Base-by-base conservation (phyloP, 441 rosid genomes). In the Euphorbia schlechtendalii region DNA sequence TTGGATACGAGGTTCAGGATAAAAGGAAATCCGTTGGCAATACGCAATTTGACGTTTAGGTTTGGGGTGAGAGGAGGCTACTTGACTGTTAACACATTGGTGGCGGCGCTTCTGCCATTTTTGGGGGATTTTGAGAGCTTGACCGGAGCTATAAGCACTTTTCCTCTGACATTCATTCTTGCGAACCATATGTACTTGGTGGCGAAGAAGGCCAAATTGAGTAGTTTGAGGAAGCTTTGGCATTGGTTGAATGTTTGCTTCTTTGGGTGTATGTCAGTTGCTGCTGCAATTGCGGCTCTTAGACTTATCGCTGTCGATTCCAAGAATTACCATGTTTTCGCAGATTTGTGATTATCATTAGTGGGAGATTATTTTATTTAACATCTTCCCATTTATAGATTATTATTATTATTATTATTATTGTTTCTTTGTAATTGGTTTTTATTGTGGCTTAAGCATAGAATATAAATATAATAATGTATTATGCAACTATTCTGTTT, bases 121-220 rank as follows among this genome's bases (percentile, higher is more conserved):
- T 78, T 93, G 0, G 96, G 97, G 11, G 96, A 93, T 68, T 93
- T 90, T 56, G 84, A 83, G 90, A 93, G 93, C 74, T 84, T 88
- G 15, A 88, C 97, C 0, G 99, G 97, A 51, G 99, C 96, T 10
- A 69, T 90, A 63, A 88, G 97, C 80, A 87, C 92, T 5, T 86
- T 93, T 74, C 97, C 96, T 4, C 83, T 93, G 7, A 90, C 99
- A 45, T 93, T 93, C 72, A 90, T 93, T 52, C 84, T 93, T 8
- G 97, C 96, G 8, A 86, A 93, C 74, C 99, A 90, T 71, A 88
- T 93, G 99, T 88, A 82, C 63, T 64, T 88, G 30, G 65, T 68
- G 27, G 95, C 96, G 18, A 87, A 76, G 81, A 69, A 65, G 71
- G 73, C 64, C 71, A 82, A 83, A 64, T 68, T 90, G 56, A 71